Percentiles rank a stretch among this genome's conserved stretches.
phyloP scores from a whole-genome alignment of 805 yeast genomes.

The Wickerhamomyces subpelliculosus region DNA sequence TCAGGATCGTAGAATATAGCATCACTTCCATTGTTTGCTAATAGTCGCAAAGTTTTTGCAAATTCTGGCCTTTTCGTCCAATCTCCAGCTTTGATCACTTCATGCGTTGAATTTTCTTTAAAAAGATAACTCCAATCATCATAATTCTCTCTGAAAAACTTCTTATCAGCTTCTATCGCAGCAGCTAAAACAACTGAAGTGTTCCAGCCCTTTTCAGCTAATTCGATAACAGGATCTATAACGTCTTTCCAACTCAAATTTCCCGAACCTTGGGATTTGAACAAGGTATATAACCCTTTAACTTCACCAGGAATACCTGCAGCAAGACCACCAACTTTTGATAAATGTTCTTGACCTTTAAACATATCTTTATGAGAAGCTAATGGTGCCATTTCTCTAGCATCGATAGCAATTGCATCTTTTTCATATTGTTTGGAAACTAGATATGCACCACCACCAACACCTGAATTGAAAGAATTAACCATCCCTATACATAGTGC shows the following conservation, averaged over 20 bases:
- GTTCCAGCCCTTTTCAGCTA: constrained; percentile 60
- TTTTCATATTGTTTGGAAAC: constrained; percentile 36
- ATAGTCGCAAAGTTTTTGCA: constrained; percentile 58
- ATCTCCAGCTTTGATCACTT: constrained; percentile 51
- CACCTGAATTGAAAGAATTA: constrained; percentile 79
- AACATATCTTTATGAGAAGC: constrained; percentile 62
- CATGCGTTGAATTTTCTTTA: constrained; percentile 22
- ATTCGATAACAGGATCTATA: constrained; percentile 64
- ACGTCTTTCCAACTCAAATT: constrained; percentile 64
- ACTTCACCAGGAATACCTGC: constrained; percentile 89
- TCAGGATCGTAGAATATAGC: constrained; percentile 79
- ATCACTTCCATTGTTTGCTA: constrained; percentile 74
- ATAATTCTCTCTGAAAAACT: constrained; percentile 23
- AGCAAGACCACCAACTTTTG: constrained; percentile 82
- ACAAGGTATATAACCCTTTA: constrained; percentile 68
- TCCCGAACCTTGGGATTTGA: constrained; percentile 61
- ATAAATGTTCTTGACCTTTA: constrained; percentile 34
- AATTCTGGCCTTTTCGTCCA: constrained; percentile 47
- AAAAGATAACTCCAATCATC: constrained; percentile 55
- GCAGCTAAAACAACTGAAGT: constrained; percentile 38
- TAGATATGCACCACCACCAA: constrained; percentile 89
- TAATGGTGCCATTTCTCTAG: constrained; percentile 82
- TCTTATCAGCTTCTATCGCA: constrained; percentile 34
- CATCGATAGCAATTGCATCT: constrained; percentile 63
- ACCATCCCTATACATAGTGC: constrained; percentile 83